Evolutionary conservation across 2,329 filamentous ascomycete genomes (phyloP).

Genomic region (Colletotrichum sp.): DNA sequence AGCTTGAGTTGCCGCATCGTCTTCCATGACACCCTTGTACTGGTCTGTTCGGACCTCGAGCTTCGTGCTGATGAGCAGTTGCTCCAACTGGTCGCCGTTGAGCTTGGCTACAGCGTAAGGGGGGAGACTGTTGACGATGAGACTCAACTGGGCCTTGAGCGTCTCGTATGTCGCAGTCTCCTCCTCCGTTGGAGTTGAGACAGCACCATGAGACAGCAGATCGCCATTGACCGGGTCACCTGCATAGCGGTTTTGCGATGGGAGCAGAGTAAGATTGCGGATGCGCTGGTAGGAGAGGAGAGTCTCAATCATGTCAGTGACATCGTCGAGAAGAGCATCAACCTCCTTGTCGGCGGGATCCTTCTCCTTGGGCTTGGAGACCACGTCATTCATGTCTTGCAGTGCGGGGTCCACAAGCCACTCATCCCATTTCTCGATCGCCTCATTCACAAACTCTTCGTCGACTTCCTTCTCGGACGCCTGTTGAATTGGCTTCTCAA

Average conservation of each 20-base stretch:
- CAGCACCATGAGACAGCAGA: conserved; percentile 70
- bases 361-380: conserved; percentile 49
- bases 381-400: conserved; percentile 43
- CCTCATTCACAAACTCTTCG: conserved; percentile 56
- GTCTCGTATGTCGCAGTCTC: conserved; percentile 70
- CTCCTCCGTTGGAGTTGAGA: conserved; percentile 69
- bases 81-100: conserved; percentile 83
- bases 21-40: conserved; percentile 81
- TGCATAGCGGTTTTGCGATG: conserved; percentile 64
- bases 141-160: conserved; percentile 74
- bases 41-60: conserved; percentile 76
- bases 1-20: conserved; percentile 68
- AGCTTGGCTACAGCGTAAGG: conserved; percentile 87
- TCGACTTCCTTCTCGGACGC: conserved; percentile 42
- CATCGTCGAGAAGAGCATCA: conserved; percentile 64
- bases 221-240: conserved; percentile 70
- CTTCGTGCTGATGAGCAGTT: conserved; percentile 81
- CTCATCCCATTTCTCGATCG: conserved; percentile 65
- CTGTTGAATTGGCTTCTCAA: conserved; percentile 33
- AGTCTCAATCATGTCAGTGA: conserved; percentile 78
- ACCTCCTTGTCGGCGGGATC: conserved; percentile 10
- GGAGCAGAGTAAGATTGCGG: conserved; percentile 72
- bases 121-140: conserved; percentile 77
- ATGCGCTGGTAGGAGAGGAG: conserved; percentile 81
- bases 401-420: conserved; percentile 62